These are phyloP conservation scores for Earliella scabrosa DNA, from an alignment of 1,284 basidiomycete species.

Conservation along the genomic window DNA sequence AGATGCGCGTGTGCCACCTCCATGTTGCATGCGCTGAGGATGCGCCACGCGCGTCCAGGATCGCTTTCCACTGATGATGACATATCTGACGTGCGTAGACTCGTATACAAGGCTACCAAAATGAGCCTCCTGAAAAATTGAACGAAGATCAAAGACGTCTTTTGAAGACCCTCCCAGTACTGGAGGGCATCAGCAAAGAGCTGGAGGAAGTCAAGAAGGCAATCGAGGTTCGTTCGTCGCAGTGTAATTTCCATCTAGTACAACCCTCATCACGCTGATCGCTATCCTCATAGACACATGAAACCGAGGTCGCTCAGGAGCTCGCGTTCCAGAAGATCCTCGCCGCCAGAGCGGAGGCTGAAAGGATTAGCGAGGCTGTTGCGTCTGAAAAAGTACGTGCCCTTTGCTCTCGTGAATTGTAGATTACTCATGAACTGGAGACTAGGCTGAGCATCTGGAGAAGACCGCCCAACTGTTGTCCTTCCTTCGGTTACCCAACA, in stretches of 20 bases:
- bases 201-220: conserved; percentile 81
- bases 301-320: conserved; percentile 64
- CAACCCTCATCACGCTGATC: not conserved
- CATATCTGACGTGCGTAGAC: conserved; percentile 47
- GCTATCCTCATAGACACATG: conserved; percentile 54
- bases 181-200: conserved; percentile 81
- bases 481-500: conserved; percentile 66
- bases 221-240: conserved; percentile 63
- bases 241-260: conserved; percentile 1
- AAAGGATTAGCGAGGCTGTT: conserved; percentile 57
- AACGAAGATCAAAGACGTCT: conserved; percentile 85
- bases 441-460: conserved; percentile 45
- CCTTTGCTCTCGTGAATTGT: not conserved
- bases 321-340: conserved; percentile 55
- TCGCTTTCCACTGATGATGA: conserved; percentile 3
- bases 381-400: conserved; percentile 59
- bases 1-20: not conserved
- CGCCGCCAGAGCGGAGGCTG: conserved; percentile 55
- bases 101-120: conserved; percentile 72
- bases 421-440: conserved; percentile 5
- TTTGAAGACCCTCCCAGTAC: conserved; percentile 68
- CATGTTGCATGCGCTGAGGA: not conserved
- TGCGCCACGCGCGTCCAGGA: conserved; percentile 17
- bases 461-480: conserved; percentile 57
- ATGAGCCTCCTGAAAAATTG: conserved; percentile 68